A percentile compares a stretch with the other conserved stretches of the same genome.
Evolutionary conservation across 2,329 filamentous ascomycete species (phyloP).

Genomic region (Sarocladium strictum): DNA sequence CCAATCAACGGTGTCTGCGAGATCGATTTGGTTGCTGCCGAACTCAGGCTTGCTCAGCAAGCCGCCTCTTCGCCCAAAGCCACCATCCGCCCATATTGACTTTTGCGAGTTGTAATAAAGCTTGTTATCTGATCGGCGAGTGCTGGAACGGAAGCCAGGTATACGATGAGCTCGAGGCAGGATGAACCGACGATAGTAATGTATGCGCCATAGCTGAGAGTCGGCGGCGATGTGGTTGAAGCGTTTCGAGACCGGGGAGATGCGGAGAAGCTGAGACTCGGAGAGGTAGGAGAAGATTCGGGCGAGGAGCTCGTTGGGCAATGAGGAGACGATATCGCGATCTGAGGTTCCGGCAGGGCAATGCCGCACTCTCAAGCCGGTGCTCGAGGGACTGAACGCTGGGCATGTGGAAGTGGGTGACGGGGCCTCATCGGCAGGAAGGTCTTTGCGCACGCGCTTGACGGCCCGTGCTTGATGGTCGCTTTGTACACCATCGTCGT

Average conservation of each 20-base stretch:
- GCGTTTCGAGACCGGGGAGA: constrained; percentile 64
- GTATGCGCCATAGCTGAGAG: constrained; percentile 82
- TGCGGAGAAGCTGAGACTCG: constrained; percentile 58
- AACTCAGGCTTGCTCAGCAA: constrained; percentile 47
- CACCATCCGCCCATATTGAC: constrained; percentile 37
- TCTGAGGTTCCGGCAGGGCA: constrained; percentile 5
- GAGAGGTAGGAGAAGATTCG: constrained; percentile 76
- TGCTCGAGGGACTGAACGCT: no score
- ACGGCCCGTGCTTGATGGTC: not conserved
- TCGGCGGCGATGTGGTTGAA: constrained; percentile 70
- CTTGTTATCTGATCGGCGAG: constrained; percentile 23
- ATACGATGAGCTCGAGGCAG: constrained; percentile 72
- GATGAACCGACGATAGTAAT: constrained; percentile 85
- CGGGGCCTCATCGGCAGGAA: constrained; percentile 4
- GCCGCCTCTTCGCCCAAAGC: constrained; percentile 34
- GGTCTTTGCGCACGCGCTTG: not conserved
- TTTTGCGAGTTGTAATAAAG: constrained; percentile 39
- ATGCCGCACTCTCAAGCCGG: no score
- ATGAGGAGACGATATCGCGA: constrained; percentile 58
- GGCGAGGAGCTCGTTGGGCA: constrained; percentile 85
- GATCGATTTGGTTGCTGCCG: constrained; percentile 5
- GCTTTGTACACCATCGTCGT: not conserved
- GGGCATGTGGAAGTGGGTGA: not conserved
- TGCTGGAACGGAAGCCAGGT: constrained; percentile 49
- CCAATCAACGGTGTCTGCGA: constrained; percentile 58